These are phyloP conservation scores for Phytophthora multivora DNA, from an alignment of 352 stramenopile species.

Conservation along the genomic window DNA sequence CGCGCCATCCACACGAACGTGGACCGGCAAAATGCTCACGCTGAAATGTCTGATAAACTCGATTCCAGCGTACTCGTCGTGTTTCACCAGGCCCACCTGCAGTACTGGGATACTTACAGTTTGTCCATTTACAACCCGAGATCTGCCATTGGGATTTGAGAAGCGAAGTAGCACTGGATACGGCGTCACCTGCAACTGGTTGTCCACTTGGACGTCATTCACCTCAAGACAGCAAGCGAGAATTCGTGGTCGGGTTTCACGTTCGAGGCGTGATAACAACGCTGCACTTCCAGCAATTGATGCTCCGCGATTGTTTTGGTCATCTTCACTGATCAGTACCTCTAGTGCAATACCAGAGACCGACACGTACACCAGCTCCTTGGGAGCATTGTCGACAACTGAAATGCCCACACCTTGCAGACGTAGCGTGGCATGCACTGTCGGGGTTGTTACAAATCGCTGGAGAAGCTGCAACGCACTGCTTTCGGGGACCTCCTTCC, in stretches of 20 bases:
- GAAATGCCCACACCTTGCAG: constrained; percentile 82
- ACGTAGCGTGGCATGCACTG: constrained; percentile 55
- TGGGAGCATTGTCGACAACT: constrained; percentile 70
- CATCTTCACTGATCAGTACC: constrained; percentile 57
- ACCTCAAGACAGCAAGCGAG: constrained; percentile 73
- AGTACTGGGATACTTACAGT: constrained; percentile 67
- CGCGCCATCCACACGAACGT: constrained; percentile 82
- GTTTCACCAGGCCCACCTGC: constrained; percentile 79
- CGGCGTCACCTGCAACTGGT: constrained; percentile 80
- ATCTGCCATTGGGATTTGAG: constrained; percentile 61
- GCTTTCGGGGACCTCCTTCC: constrained; percentile 26
- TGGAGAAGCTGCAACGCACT: constrained; percentile 43
- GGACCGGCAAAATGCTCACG: constrained; percentile 66
- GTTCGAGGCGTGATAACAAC: constrained; percentile 56
- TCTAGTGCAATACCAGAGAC: constrained; percentile 70
- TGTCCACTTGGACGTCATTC: constrained; percentile 87
- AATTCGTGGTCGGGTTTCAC: constrained; percentile 59
- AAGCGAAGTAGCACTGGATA: constrained; percentile 88
- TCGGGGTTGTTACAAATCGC: constrained; percentile 56
- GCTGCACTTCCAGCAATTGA: constrained; percentile 54
- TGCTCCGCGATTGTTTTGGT: constrained; percentile 34
- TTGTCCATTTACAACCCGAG: constrained; percentile 55
- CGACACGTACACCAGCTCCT: constrained; percentile 82
- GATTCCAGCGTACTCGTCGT: constrained; percentile 87
- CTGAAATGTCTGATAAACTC: constrained; percentile 90